A percentile compares a stretch with the other conserved stretches of the same genome.
phyloP scores from a whole-genome alignment of 257 asterid species.

The Oldenlandia corymbosa region DNA sequence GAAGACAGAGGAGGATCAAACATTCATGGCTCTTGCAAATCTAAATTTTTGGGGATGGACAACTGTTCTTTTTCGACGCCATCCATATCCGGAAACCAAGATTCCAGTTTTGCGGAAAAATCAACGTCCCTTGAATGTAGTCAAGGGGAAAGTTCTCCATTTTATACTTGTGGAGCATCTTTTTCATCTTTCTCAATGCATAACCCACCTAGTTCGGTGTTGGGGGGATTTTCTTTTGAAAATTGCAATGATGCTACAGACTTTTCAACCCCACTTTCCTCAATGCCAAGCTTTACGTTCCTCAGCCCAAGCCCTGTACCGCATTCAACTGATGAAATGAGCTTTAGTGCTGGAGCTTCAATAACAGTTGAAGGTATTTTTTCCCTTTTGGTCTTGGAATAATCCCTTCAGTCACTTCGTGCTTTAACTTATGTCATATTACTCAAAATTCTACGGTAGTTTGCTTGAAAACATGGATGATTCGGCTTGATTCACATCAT shows the following conservation, averaged over 20 bases:
- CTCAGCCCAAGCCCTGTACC: constrained; percentile 32
- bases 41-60: constrained; percentile 21
- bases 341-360: constrained; percentile 25
- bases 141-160: constrained; percentile 34
- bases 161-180: constrained; percentile 47
- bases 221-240: constrained; percentile 25
- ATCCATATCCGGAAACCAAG: constrained; percentile 27
- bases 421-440: neutral
- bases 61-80: constrained; percentile 31
- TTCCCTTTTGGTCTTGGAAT: neutral
- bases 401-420: neutral
- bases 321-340: constrained; percentile 23
- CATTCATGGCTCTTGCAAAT: constrained; percentile 13
- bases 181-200: constrained; percentile 32
- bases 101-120: constrained; percentile 39
- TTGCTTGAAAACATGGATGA: too few species aligned
- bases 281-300: constrained; percentile 59
- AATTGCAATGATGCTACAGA: constrained; percentile 25
- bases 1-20: constrained; percentile 18
- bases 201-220: constrained; percentile 28
- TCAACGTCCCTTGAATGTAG: constrained; percentile 27
- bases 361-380: constrained; percentile 32
- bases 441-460: neutral
- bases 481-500: neutral
- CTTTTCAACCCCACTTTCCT: constrained; percentile 44